Conservation (phyloP, 2,329 filamentous ascomycete species). For the Dothistroma septosporum region DNA sequence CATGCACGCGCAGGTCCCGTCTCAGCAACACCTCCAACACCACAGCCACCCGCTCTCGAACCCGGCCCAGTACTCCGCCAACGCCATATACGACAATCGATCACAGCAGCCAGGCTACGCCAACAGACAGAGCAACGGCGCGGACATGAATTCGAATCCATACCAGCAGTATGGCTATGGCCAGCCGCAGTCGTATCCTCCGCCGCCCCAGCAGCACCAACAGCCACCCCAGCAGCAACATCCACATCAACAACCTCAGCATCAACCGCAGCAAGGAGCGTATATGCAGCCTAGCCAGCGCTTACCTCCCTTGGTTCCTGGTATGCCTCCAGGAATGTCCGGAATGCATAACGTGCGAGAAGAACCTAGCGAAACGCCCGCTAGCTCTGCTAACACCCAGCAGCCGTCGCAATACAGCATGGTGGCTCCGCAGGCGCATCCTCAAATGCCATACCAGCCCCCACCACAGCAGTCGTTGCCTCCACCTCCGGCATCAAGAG, state of each 20-base stretch:
- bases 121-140: slow-evolving; percentile 21
- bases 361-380: slow-evolving; percentile 15
- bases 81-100: slow-evolving; percentile 16
- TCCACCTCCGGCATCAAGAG: slow-evolving; percentile 5
- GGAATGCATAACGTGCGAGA: slow-evolving; percentile 20
- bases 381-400: slow-evolving; percentile 20
- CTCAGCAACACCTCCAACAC: slow-evolving; percentile 14
- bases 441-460: slow-evolving; percentile 13
- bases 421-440: slow-evolving; percentile 15
- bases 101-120: slow-evolving; percentile 14
- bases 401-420: slow-evolving; percentile 17
- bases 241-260: slow-evolving; percentile 12
- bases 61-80: slow-evolving; percentile 18
- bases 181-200: slow-evolving; percentile 17
- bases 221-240: slow-evolving; percentile 13
- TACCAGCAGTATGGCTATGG: slow-evolving; percentile 24
- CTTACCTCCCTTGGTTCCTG: slow-evolving; percentile 20
- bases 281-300: slow-evolving; percentile 21
- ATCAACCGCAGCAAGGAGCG: slow-evolving; percentile 15
- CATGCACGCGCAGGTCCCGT: slow-evolving; percentile 14
- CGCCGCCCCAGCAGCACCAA: slow-evolving; percentile 11
- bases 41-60: slow-evolving; percentile 6
- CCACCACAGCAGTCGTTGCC: slow-evolving; percentile 6
- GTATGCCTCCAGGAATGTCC: slow-evolving; percentile 13
- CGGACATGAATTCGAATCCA: slow-evolving; percentile 25